Evolutionary conservation across 2,329 filamentous ascomycete genomes (phyloP).

Genomic region (Alternaria sp.): DNA sequence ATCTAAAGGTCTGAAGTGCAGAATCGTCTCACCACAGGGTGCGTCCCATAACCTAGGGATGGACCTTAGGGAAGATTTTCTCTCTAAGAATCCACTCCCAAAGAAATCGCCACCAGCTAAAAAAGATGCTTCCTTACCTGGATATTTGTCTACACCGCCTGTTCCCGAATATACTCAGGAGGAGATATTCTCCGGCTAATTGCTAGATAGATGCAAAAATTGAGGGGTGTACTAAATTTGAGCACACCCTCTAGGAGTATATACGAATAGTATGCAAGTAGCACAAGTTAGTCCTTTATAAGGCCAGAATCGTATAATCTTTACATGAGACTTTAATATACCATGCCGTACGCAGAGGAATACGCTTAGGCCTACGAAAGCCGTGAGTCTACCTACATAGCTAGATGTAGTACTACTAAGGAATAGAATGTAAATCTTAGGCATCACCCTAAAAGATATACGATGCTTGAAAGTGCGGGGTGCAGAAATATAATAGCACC

Average conservation of each 20-base stretch:
- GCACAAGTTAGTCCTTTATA: not conserved
- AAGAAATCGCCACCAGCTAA: slow-evolving; percentile 11
- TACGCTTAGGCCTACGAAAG: not conserved
- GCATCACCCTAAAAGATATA: not conserved
- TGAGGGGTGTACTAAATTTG: not conserved
- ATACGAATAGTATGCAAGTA: not conserved
- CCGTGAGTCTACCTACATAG: not conserved
- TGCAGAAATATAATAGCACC: slow-evolving; percentile 1
- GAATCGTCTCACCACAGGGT: too few species aligned
- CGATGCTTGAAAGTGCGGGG: not conserved
- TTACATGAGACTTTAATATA: slow-evolving; percentile 1
- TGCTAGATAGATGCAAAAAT: slow-evolving; percentile 14
- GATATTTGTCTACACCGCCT: slow-evolving; percentile 19
- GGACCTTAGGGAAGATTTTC: slow-evolving; percentile 6
- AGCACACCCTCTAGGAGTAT: not conserved
- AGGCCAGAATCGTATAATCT: slow-evolving; percentile 4
- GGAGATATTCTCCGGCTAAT: slow-evolving; percentile 20
- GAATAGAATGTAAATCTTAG: slow-evolving; percentile 2
- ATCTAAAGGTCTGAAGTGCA: too few species aligned
- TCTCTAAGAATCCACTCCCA: not conserved
- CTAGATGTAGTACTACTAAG: slow-evolving; percentile 1
- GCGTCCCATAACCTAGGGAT: too few species aligned
- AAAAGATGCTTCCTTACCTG: slow-evolving; percentile 12
- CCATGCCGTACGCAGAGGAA: not conserved
- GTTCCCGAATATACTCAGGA: slow-evolving; percentile 24